Evolutionary conservation across 1,139 yeast species (phyloP), one percentile per base, ranked within the genome.

Genomic region (Yamadazyma pseudoaaseri): DNA sequence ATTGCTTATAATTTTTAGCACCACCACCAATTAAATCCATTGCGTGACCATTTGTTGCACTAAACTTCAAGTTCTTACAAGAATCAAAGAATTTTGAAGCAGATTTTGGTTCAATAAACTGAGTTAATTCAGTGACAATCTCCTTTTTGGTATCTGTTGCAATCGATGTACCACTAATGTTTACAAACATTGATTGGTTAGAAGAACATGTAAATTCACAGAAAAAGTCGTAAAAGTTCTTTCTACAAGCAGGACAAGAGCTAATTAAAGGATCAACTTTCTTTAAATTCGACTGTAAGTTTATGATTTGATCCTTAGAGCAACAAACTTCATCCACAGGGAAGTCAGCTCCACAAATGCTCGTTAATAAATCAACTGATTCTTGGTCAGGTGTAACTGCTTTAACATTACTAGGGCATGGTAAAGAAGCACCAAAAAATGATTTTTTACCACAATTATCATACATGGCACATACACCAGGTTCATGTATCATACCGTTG

Each of bases 1-100:
- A 92, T 34, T 78, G 79, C 27, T 65, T 52, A 52, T 76, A 86
- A 49, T 81, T 77, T 39, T 70, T 73, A 3, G 97, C 97, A 0
- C 97, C 97, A 7, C 98, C 98, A 5, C 98, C 98, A 32, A 92
- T 83, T 33, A 92, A 70, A 54, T 92, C 97, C 97, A 92, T 89
- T 6, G 97, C 97, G 50, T 76, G 86, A 2, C 97, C 97, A 58
- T 90, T 90, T 7, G 97, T 89, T 5, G 97, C 96, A 3, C 92
- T 81, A 55, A 92, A 90, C 59, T 90, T 89, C 54, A 92, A 84
- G 43, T 83, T 79, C 49, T 86, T 85, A 62, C 98, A 92, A 1
- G 96, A 86, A 39, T 89, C 84, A 54, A 66, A 92, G 51, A 90
- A 79, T 2, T 56, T 65, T 0, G 69, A 52, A 0, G 96, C 96